Evolutionary conservation across 176 grass and related monocot genomes (phyloP).

Genomic region (Chrysopogon serrulatus): DNA sequence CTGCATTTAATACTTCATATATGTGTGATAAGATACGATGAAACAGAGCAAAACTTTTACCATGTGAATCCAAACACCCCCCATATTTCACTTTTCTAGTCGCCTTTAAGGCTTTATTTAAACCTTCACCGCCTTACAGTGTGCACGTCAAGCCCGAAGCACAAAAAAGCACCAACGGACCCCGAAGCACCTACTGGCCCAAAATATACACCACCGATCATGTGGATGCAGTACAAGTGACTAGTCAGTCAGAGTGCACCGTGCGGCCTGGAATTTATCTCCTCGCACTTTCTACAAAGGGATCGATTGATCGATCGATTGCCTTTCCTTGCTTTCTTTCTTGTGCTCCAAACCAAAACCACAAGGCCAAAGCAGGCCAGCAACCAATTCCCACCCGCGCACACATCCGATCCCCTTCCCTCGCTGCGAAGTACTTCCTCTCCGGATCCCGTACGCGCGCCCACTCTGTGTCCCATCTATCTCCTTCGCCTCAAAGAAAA

Average conservation of each 20-base stretch:
- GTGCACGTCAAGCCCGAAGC: slow-evolving; percentile 12
- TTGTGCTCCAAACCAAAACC: slow-evolving; percentile 19
- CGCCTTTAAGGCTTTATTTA: too few species aligned
- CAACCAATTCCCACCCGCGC: background rate
- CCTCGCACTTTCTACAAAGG: background rate
- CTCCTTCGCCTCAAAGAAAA: too few species aligned
- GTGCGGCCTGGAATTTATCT: background rate
- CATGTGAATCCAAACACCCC: too few species aligned
- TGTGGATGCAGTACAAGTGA: too few species aligned
- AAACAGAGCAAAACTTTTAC: too few species aligned
- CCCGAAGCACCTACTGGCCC: too few species aligned
- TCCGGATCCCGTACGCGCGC: slow-evolving; percentile 10
- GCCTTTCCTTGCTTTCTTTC: background rate
- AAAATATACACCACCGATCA: too few species aligned
- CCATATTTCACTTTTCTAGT: too few species aligned
- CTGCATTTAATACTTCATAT: too few species aligned
- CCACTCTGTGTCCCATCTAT: background rate
- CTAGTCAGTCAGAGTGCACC: background rate
- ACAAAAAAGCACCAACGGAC: background rate
- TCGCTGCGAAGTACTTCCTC: background rate
- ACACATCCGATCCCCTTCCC: background rate
- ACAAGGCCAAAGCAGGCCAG: background rate
- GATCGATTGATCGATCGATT: background rate
- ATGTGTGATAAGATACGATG: too few species aligned
- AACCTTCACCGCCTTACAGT: background rate